Evolutionary conservation across 371 early-diverging fungal genomes (phyloP).

Genomic region (Saksenaea oblongispora): DNA sequence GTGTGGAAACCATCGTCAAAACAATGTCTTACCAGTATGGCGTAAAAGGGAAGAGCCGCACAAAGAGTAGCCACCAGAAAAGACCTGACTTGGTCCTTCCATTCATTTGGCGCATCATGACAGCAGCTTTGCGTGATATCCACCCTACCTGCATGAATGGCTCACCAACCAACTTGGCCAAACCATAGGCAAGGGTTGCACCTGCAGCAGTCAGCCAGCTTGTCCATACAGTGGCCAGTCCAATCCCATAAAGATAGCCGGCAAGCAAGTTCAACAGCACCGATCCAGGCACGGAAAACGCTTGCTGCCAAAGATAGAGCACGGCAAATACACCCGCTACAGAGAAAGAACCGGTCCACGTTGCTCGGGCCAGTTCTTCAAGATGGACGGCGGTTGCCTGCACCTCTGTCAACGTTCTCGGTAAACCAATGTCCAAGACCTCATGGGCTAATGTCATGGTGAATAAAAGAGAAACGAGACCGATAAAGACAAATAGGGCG

Average conservation of each 20-base stretch:
- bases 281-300: slow-evolving; percentile 51
- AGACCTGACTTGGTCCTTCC: slow-evolving; percentile 29
- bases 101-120: slow-evolving; percentile 35
- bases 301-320: slow-evolving; percentile 55
- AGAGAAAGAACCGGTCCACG: slow-evolving; percentile 36
- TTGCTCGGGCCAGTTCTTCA: slow-evolving; percentile 27
- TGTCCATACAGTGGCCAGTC: slow-evolving; percentile 38
- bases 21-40: slow-evolving; percentile 44
- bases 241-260: slow-evolving; percentile 46
- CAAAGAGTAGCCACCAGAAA: slow-evolving; percentile 54
- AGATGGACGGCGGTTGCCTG: slow-evolving; percentile 39
- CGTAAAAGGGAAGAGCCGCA: slow-evolving; percentile 47
- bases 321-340: slow-evolving; percentile 44
- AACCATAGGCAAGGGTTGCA: slow-evolving; percentile 45
- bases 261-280: slow-evolving; percentile 46
- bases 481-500: slow-evolving; percentile 32
- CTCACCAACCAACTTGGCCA: slow-evolving; percentile 43
- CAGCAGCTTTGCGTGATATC: slow-evolving; percentile 33
- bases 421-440: slow-evolving; percentile 39
- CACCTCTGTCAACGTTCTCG: slow-evolving; percentile 41
- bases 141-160: slow-evolving; percentile 48
- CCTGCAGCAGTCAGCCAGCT: slow-evolving; percentile 46
- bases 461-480: slow-evolving; percentile 34
- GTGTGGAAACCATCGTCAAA: not conserved
- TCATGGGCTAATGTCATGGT: slow-evolving; percentile 36